phyloP scores from a whole-genome alignment of 1,284 basidiomycete species.

The Trichosporon coremiiforme region DNA sequence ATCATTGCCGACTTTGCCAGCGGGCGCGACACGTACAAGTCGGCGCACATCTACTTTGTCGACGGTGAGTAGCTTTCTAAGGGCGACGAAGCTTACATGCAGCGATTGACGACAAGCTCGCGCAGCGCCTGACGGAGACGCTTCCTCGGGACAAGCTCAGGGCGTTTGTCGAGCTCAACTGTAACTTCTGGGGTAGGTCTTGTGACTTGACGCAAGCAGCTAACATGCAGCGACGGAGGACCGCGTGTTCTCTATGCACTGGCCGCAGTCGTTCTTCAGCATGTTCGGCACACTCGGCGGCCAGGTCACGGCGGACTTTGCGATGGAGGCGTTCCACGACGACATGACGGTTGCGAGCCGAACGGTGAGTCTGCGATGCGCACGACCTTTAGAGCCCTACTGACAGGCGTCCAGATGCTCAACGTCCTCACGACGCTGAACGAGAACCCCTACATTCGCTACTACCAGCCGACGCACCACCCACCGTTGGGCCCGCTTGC shows the following conservation, averaged over 20 bases:
- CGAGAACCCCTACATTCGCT: slow-evolving; percentile 92
- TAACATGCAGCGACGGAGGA: slow-evolving; percentile 70
- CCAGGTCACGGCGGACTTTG: slow-evolving; percentile 66
- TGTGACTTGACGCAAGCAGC: background rate
- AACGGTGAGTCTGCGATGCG: slow-evolving; percentile 44
- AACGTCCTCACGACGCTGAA: slow-evolving; percentile 89
- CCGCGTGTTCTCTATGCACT: slow-evolving; percentile 74
- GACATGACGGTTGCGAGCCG: slow-evolving; percentile 69
- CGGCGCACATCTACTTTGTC: slow-evolving; percentile 90
- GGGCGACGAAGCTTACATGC: slow-evolving; percentile 11
- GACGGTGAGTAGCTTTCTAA: slow-evolving; percentile 67
- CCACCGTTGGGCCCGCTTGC: slow-evolving; percentile 82
- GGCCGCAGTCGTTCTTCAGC: slow-evolving; percentile 78
- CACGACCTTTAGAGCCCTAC: background rate
- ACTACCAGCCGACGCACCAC: slow-evolving; percentile 84
- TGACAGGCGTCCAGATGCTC: slow-evolving; percentile 65
- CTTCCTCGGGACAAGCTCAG: slow-evolving; percentile 60
- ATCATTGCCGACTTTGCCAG: slow-evolving; percentile 80
- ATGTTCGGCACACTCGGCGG: slow-evolving; percentile 79
- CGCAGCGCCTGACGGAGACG: slow-evolving; percentile 65
- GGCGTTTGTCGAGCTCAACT: slow-evolving; percentile 76
- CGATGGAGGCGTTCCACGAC: slow-evolving; percentile 69
- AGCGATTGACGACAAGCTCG: slow-evolving; percentile 65
- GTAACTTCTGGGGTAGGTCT: slow-evolving; percentile 80
- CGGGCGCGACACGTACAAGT: slow-evolving; percentile 73